A percentile compares a stretch with the other conserved stretches of the same genome.
Conservation (phyloP, 208 protist species). For the Leishmania lainsoni region DNA sequence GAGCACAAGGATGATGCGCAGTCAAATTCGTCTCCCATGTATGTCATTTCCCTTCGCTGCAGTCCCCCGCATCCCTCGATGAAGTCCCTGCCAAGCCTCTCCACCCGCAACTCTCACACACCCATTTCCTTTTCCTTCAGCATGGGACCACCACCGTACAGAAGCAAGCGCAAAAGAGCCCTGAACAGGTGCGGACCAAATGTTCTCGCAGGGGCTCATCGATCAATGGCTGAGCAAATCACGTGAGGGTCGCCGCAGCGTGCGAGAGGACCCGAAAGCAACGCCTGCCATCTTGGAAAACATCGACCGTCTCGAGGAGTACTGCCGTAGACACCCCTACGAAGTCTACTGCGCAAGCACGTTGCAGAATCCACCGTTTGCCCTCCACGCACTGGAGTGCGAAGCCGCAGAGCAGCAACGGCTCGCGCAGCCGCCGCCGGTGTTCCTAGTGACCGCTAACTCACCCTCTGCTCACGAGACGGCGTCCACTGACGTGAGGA, state of each 20-base stretch:
- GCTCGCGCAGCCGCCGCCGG: conserved; percentile 14
- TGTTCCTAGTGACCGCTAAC: conserved; percentile 4
- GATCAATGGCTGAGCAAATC: conserved; percentile 77
- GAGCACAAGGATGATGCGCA: not conserved
- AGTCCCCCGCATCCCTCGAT: not conserved
- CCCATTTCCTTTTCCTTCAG: not conserved
- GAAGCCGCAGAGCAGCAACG: conserved; percentile 12
- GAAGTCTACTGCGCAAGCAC: conserved; percentile 54
- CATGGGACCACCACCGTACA: not conserved
- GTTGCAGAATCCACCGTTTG: conserved; percentile 36
- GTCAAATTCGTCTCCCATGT: not conserved
- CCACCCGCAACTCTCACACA: not conserved
- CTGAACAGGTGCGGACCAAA: not conserved
- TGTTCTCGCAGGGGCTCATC: conserved; percentile 38
- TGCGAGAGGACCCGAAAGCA: conserved; percentile 50
- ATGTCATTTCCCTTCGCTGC: not conserved
- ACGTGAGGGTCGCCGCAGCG: conserved; percentile 51
- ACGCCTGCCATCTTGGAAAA: conserved; percentile 51
- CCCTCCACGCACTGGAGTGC: conserved; percentile 29
- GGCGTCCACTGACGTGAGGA: not conserved
- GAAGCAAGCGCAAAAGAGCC: not conserved
- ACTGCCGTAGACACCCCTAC: conserved; percentile 63
- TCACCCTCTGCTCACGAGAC: not conserved
- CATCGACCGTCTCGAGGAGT: conserved; percentile 53
- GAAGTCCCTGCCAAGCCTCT: not conserved